Base-by-base conservation (phyloP, 345 rosid species). In the Carallia pectinifolia region DNA sequence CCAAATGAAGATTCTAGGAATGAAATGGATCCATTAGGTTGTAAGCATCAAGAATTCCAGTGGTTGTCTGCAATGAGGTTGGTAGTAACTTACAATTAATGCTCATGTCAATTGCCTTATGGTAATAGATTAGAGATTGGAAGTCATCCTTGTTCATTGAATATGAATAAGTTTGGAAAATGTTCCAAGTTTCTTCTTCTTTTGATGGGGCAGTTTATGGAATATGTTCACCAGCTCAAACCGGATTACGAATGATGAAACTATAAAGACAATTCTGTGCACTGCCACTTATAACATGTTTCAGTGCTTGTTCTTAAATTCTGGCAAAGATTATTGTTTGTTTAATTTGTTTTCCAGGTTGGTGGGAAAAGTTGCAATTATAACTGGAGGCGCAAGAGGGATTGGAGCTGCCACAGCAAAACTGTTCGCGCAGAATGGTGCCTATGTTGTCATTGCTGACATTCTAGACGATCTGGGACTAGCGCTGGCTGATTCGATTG, bases 371-470 rank as follows among this genome's bases (percentile, higher is more conserved):
- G 98, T 89, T 19, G 96, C 86, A 7, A 81, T 90, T 0, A 79
- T 93, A 74, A 90, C 96, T 2, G 98, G 93, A 6, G 98, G 92
- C 30, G 97, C 97, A 44, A 88, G 92, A 77, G 98, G 97, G 19
- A 93, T 89, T 3, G 97, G 97, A 58, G 98, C 92, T 6, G 92
- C 96, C 30, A 81, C 90, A 7, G 97, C 96, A 17, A 86, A 69
- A 61, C 23, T 86, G n/a, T 88, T 90, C 55, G 74, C 92, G 6
- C 72, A 89, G 66, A 77, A 85, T 17, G 98, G 98, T 0, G 98
- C 98, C 0, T 65, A 77, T 63, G 86, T 93, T 2, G 79, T 93
- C 23, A 74, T 93, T 0, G 96, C 93, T 0, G 98, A 93, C 77
- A 78, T 93, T 31, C 69, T 93, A 1, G 93, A 89, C 19, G 83